Conservation (phyloP, 176 grass and related monocot genomes). For the Zoysia pacifica region DNA sequence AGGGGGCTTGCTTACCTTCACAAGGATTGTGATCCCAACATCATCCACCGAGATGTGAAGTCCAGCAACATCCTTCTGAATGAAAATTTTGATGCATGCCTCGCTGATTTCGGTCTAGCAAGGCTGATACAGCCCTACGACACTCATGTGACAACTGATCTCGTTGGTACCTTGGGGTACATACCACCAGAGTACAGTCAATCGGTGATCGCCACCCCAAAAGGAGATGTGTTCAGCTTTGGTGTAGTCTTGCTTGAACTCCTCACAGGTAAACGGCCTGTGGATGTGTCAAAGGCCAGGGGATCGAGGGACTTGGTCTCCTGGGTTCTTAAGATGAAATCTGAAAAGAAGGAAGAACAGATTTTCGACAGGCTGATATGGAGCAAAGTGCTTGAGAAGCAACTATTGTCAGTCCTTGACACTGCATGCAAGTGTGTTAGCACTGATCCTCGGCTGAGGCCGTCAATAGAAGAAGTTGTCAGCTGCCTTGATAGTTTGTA, state of each 20-base stretch:
- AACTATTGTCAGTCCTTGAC: constrained; percentile 68
- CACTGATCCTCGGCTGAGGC: constrained; percentile 68
- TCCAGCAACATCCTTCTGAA: constrained; percentile 95
- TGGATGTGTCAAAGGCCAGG: constrained; percentile 73
- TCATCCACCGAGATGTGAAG: constrained; percentile 91
- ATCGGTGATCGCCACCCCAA: constrained; percentile 67
- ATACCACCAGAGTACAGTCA: constrained; percentile 94
- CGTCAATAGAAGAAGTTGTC: constrained; percentile 83
- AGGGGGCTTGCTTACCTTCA: constrained; percentile 89
- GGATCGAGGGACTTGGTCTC: constrained; percentile 77
- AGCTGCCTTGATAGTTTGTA: constrained; percentile 65
- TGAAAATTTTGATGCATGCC: constrained; percentile 82
- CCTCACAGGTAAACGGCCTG: constrained; percentile 69
- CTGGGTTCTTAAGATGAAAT: constrained; percentile 82
- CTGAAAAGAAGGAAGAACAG: constrained; percentile 76
- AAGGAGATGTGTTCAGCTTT: constrained; percentile 95
- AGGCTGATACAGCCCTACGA: constrained; percentile 86
- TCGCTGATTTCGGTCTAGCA: constrained; percentile 93
- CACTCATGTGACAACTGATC: constrained; percentile 92
- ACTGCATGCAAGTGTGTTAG: constrained; percentile 71
- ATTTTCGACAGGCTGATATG: constrained; percentile 71
- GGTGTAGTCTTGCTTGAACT: constrained; percentile 88
- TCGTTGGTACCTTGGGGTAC: constrained; percentile 89
- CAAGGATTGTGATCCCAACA: constrained; percentile 87
- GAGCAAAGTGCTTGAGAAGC: constrained; percentile 67